These are phyloP conservation scores for Carnegiea gigantea DNA, from an alignment of 179 eudicot genomes.

Conservation along the genomic window DNA sequence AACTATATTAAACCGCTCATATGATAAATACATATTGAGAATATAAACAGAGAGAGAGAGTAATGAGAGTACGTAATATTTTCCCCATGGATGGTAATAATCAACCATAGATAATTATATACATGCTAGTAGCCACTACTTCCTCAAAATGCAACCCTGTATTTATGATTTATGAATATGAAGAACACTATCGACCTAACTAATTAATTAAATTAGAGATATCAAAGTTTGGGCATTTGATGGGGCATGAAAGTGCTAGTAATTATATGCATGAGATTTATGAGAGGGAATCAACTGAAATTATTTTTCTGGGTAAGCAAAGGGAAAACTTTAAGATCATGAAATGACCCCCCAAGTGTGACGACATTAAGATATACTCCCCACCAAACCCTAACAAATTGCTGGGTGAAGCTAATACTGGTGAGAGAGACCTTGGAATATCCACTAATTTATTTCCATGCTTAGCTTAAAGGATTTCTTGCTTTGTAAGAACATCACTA, in stretches of 20 bases:
- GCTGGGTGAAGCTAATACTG: not conserved
- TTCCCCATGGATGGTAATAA: too few relatives aligned
- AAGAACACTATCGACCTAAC: not conserved
- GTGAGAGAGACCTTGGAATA: not conserved
- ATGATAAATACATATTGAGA: too few relatives aligned
- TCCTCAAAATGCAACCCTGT: too few relatives aligned
- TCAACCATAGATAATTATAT: too few relatives aligned
- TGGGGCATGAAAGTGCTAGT: not conserved
- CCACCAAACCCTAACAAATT: slow-evolving; percentile 12
- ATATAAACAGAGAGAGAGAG: too few relatives aligned
- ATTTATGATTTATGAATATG: not conserved
- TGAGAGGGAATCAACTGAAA: not conserved
- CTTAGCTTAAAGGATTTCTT: not conserved
- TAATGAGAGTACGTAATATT: too few relatives aligned
- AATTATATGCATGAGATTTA: not conserved
- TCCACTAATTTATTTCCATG: slow-evolving; percentile 3
- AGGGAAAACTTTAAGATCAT: not conserved
- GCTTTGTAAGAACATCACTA: not conserved
- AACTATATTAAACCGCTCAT: too few relatives aligned
- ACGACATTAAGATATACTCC: slow-evolving; percentile 6
- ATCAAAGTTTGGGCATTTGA: not conserved
- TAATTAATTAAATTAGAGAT: not conserved
- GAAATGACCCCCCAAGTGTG: not conserved
- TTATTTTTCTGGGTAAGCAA: not conserved
- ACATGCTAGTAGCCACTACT: too few relatives aligned